A percentile compares a stretch with the other conserved stretches of the same genome.
Evolutionary conservation across 1,139 yeast species (phyloP).

Genomic region (Taphrina sp.): DNA sequence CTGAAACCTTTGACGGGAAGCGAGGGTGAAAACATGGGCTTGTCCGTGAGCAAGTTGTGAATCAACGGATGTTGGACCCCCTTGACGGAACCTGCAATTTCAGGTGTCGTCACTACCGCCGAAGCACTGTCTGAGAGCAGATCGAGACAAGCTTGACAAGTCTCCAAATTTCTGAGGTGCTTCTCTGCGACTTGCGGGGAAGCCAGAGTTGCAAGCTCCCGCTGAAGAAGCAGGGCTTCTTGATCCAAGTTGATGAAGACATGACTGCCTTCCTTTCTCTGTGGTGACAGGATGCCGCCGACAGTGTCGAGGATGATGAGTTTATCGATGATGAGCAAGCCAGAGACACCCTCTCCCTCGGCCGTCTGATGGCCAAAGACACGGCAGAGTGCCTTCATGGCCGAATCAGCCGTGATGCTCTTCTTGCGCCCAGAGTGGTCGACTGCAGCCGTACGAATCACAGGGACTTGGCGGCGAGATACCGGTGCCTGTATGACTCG

Average conservation of each 20-base stretch:
- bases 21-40: constrained; percentile 90
- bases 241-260: constrained; percentile 82
- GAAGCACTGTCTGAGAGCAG: constrained; percentile 52
- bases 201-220: constrained; percentile 51
- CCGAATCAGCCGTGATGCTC: constrained; percentile 45
- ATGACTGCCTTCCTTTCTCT: constrained; percentile 71
- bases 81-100: constrained; percentile 46
- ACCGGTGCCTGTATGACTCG: constrained; percentile 26
- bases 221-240: constrained; percentile 65
- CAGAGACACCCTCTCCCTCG: too few species aligned
- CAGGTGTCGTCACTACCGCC: constrained; percentile 56
- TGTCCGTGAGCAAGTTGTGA: constrained; percentile 82
- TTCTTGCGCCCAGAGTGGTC: constrained; percentile 48
- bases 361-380: constrained; percentile 39
- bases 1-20: constrained; percentile 61
- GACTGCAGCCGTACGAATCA: constrained; percentile 36
- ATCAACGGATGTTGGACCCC: constrained; percentile 50
- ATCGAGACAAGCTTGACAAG: constrained; percentile 53
- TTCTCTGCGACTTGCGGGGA: constrained; percentile 48
- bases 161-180: constrained; percentile 56
- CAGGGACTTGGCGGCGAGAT: constrained; percentile 22
- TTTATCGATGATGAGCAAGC: constrained; percentile 62
- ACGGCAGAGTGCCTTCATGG: constrained; percentile 44
- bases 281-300: constrained; percentile 90
- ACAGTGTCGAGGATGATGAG: constrained; percentile 70